Evolutionary conservation across 345 rosid species (phyloP), one percentile per base, ranked within the genome.

Genomic region (Combretum micranthum): DNA sequence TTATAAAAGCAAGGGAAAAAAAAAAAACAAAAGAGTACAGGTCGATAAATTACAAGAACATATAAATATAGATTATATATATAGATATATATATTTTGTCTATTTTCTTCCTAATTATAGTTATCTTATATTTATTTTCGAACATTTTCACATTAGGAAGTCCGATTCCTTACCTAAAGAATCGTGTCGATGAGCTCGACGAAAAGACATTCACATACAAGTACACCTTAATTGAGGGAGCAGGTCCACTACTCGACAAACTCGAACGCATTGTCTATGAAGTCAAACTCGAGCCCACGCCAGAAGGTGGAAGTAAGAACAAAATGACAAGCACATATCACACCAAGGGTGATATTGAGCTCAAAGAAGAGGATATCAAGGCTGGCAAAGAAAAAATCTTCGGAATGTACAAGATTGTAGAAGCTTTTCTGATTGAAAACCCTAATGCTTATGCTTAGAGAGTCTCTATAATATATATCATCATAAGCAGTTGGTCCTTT

Each of bases 391-490:
- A 61, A 47, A 65, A 47, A 63, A 56, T 57, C 1, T 11, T 6
- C 51, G 72, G 50, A 0, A n/a, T 79, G 18, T 65, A 42, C 59
- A 49, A 70, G 61, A 58, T 66, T 10, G 39, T 65, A 13, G 73
- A 76, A 53, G 73, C 68, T 20, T 65, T 68, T 44, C 70, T 73
- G 50, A 39, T 60, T 26, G 65, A 64, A 47, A 66, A 69, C 54
- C 77, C 73, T 1, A 19, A 69, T 3, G 63, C 44, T 14, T 71
- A 18, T 12, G 57, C 56, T 16, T 66, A 46, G 7, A 32, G 7
- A 32, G n/a, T n/a, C n/a, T n/a, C n/a, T n/a, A n/a, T n/a, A n/a
- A n/a, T n/a, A n/a, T n/a, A n/a, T n/a, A n/a, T n/a, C n/a, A n/a
- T n/a, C n/a, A n/a, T n/a, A n/a, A n/a, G n/a, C n/a, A n/a, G n/a